Evolutionary conservation across 2,329 filamentous ascomycete genomes (phyloP).

Genomic region (Hymenoscyphus albidus): DNA sequence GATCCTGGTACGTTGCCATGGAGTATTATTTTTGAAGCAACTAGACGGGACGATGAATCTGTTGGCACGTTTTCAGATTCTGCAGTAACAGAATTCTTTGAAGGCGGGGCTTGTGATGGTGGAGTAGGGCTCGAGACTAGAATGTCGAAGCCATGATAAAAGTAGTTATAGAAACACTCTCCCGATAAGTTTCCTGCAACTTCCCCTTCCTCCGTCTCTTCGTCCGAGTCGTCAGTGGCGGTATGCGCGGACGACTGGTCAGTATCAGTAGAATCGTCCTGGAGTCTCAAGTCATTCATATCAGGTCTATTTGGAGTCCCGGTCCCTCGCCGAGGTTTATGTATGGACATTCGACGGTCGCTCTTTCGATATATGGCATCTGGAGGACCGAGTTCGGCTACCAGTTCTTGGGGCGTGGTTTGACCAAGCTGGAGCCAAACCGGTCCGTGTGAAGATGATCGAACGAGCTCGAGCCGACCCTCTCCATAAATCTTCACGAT

Average conservation of each 20-base stretch:
- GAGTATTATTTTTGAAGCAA: conserved; percentile 86
- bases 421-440: conserved; percentile 75
- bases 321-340: conserved; percentile 58
- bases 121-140: conserved; percentile 74
- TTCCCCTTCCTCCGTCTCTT: conserved; percentile 59
- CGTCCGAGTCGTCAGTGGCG: conserved; percentile 63
- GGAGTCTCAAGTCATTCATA: conserved; percentile 32
- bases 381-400: conserved; percentile 86
- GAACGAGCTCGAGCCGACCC: conserved; percentile 72
- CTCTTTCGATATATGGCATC: conserved; percentile 92
- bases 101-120: conserved; percentile 61
- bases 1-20: conserved; percentile 94
- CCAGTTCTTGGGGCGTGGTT: conserved; percentile 86
- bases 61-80: conserved; percentile 23
- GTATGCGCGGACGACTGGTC: conserved; percentile 73
- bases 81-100: conserved; percentile 32
- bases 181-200: conserved; percentile 52
- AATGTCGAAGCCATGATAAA: conserved; percentile 90
- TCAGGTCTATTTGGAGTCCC: conserved; percentile 47
- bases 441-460: conserved; percentile 62
- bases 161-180: conserved; percentile 96
- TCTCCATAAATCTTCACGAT: conserved; percentile 73
- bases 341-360: conserved; percentile 83
- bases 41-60: conserved; percentile 57
- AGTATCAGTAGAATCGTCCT: conserved; percentile 63